Conservation (phyloP, 257 asterid genomes). For the Solanum ahanhuiri region DNA sequence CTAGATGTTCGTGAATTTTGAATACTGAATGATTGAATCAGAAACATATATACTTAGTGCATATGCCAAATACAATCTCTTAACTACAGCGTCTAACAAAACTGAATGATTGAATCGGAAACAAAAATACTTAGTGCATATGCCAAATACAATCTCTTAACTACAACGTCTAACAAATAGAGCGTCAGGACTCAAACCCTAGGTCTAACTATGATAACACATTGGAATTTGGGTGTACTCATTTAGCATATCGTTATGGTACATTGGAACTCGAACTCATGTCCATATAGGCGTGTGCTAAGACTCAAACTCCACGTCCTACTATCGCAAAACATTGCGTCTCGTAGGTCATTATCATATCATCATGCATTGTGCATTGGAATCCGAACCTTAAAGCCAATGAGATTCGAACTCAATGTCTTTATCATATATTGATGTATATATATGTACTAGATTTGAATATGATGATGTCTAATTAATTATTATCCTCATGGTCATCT, state of each 20-base stretch:
- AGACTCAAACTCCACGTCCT: neutral
- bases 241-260: neutral
- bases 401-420: neutral
- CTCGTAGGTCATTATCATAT: neutral
- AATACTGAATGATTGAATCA: neutral
- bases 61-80: neutral
- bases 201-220: neutral
- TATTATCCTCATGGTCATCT: neutral
- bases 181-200: neutral
- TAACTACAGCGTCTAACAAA: neutral
- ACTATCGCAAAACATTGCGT: neutral
- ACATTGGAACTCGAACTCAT: neutral
- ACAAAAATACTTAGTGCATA: neutral
- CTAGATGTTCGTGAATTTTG: neutral
- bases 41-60: neutral
- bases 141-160: neutral
- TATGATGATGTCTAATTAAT: neutral
- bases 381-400: neutral
- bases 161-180: neutral
- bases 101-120: neutral
- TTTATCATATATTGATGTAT: neutral
- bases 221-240: neutral
- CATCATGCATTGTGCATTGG: neutral
- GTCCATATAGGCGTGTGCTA: neutral
- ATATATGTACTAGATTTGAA: neutral